A percentile compares a stretch with the other conserved stretches of the same genome.
Evolutionary conservation across 192 early-diverging fungal species (phyloP).

Genomic region (Paraglomus brasilianum): DNA sequence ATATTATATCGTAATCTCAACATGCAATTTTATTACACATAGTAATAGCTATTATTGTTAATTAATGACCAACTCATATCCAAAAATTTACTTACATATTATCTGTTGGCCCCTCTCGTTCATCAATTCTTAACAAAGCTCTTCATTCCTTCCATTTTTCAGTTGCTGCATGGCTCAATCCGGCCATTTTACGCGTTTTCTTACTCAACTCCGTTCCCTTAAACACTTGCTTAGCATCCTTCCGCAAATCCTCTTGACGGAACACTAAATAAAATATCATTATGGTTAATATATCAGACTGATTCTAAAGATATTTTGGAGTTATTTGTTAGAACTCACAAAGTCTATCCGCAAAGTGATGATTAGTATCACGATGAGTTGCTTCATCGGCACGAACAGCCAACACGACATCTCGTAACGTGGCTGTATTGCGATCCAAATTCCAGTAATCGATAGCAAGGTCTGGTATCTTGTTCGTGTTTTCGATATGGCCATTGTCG

Average conservation of each 20-base stretch:
- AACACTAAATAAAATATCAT: not conserved
- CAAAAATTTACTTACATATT: too few relatives aligned
- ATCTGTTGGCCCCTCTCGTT: too few relatives aligned
- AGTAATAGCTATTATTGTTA: too few relatives aligned
- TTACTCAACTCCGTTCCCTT: not conserved
- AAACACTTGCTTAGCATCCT: constrained; percentile 16
- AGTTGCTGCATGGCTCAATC: not conserved
- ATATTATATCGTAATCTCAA: too few relatives aligned
- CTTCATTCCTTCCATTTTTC: constrained; percentile 19
- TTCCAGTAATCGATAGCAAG: constrained; percentile 88
- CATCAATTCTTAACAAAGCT: too few relatives aligned
- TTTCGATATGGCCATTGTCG: constrained; percentile 68
- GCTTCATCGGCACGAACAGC: constrained; percentile 90
- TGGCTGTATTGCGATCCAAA: constrained; percentile 63
- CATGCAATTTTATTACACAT: too few relatives aligned
- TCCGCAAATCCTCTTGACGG: constrained; percentile 22
- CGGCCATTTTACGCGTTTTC: constrained; percentile 7
- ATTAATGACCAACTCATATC: too few relatives aligned
- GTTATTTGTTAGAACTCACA: too few relatives aligned
- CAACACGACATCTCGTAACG: constrained; percentile 79
- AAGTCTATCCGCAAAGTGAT: constrained; percentile 77
- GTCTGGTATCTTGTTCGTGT: constrained; percentile 68
- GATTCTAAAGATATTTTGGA: too few relatives aligned
- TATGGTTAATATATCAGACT: too few relatives aligned
- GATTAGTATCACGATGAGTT: constrained; percentile 88